Percentiles rank a stretch among this genome's conserved stretches.
Evolutionary conservation across 1,284 basidiomycete species (phyloP).

Genomic region (Cutaneotrichosporon spelunceum): DNA sequence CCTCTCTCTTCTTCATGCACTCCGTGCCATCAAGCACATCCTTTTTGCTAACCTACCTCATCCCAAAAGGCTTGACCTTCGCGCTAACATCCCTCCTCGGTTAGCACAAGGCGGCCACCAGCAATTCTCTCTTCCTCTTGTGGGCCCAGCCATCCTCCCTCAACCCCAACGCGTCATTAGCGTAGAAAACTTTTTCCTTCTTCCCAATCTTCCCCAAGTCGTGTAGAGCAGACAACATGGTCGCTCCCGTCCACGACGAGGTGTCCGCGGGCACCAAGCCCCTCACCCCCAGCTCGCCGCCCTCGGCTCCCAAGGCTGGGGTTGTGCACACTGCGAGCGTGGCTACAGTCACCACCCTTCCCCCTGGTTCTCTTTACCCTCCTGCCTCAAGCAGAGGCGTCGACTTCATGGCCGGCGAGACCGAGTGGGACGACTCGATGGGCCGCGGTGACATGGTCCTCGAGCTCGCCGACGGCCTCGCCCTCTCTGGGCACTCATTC

Average conservation of each 20-base stretch:
- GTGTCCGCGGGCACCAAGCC: conserved; percentile 4
- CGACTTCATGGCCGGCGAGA: conserved; percentile 43
- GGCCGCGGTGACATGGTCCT: conserved; percentile 61
- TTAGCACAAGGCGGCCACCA: conserved; percentile 6
- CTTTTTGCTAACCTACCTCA: conserved; percentile 5
- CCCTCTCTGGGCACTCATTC: conserved; percentile 86
- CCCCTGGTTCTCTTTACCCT: conserved; percentile 44
- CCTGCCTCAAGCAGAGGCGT: conserved; percentile 49
- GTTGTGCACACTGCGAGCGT: conserved; percentile 25
- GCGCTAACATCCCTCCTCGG: conserved; percentile 4
- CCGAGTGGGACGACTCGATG: conserved; percentile 45
- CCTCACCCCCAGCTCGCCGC: conserved; percentile 28
- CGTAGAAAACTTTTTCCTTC: background rate
- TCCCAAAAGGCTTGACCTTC: conserved; percentile 6
- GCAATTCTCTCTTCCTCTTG: background rate
- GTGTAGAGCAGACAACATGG: conserved; percentile 16
- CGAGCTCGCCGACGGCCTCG: conserved; percentile 87
- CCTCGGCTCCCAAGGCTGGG: conserved; percentile 18
- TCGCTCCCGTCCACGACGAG: conserved; percentile 22
- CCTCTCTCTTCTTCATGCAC: conserved; percentile 18
- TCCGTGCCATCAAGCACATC: background rate
- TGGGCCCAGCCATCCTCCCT: background rate
- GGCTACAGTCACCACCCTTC: conserved; percentile 23
- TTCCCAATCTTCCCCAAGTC: background rate
- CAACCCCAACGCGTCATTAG: background rate